phyloP scores from a whole-genome alignment of 345 rosid species.

The Acer campestre region DNA sequence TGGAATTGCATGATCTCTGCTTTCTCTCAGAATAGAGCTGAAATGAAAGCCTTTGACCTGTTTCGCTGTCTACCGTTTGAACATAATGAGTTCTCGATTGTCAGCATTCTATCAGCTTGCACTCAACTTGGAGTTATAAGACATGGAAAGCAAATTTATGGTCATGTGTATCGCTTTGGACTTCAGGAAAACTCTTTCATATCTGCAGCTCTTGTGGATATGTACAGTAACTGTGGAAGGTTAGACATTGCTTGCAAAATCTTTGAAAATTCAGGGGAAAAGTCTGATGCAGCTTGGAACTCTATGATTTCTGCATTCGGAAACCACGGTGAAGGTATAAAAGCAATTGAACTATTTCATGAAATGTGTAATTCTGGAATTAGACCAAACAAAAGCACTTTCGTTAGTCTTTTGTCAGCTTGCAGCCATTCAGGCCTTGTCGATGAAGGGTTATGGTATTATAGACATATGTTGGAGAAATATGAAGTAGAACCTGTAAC shows the following conservation, averaged over 20 bases:
- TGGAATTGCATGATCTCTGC: conserved; percentile 75
- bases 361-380: conserved; percentile 38
- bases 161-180: conserved; percentile 40
- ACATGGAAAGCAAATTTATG: conserved; percentile 58
- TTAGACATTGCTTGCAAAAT: conserved; percentile 42
- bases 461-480: conserved; percentile 41
- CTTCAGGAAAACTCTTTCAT: conserved; percentile 44
- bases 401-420: conserved; percentile 53
- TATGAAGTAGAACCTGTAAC: conserved; percentile 45
- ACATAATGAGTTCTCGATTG: conserved; percentile 62
- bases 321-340: conserved; percentile 46
- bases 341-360: conserved; percentile 49
- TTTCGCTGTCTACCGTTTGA: conserved; percentile 41
- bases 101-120: conserved; percentile 58
- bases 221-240: conserved; percentile 61
- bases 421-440: conserved; percentile 60
- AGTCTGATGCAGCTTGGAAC: conserved; percentile 49
- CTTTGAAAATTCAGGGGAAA: conserved; percentile 35
- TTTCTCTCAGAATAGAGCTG: conserved; percentile 60
- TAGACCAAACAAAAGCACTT: conserved; percentile 49
- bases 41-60: conserved; percentile 48
- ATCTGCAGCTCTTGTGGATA: conserved; percentile 51
- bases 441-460: conserved; percentile 44
- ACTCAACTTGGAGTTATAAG: conserved; percentile 48
- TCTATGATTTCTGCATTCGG: conserved; percentile 59